Percentiles rank a stretch among this genome's conserved stretches.
These are phyloP conservation scores for Leishmania gerbilli DNA, from an alignment of 208 protist species.

Conservation along the genomic window DNA sequence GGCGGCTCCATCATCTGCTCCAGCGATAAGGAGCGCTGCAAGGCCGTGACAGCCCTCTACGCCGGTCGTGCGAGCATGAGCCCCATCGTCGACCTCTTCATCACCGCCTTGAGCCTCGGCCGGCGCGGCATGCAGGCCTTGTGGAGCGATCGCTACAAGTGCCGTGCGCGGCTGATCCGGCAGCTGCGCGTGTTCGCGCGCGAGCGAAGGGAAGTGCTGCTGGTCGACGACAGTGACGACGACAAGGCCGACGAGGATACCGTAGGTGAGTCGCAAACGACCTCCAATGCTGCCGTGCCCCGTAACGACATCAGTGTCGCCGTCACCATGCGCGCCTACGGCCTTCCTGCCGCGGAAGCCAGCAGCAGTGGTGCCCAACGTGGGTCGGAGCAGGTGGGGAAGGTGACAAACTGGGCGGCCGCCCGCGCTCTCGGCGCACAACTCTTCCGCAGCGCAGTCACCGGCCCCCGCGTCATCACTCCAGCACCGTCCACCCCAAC, in stretches of 20 bases:
- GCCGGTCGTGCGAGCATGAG: slow-evolving; percentile 93
- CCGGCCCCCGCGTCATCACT: slow-evolving; percentile 70
- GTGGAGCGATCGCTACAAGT: slow-evolving; percentile 72
- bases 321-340: slow-evolving; percentile 66
- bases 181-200: slow-evolving; percentile 56
- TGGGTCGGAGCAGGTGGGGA: not conserved
- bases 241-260: slow-evolving; percentile 4
- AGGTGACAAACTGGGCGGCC: slow-evolving; percentile 8
- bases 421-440: slow-evolving; percentile 65
- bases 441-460: slow-evolving; percentile 73
- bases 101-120: slow-evolving; percentile 96
- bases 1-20: slow-evolving; percentile 83
- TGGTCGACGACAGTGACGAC: slow-evolving; percentile 11
- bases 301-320: slow-evolving; percentile 89
- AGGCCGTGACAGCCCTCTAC: slow-evolving; percentile 68
- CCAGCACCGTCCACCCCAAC: slow-evolving; percentile 35
- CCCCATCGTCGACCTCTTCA: slow-evolving; percentile 95
- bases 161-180: slow-evolving; percentile 32
- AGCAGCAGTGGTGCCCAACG: slow-evolving; percentile 2
- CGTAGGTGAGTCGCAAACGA: not conserved
- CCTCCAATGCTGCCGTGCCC: not conserved
- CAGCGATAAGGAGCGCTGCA: slow-evolving; percentile 19
- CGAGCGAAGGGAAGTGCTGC: slow-evolving; percentile 50
- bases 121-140: slow-evolving; percentile 68
- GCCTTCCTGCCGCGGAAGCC: not conserved